Evolutionary conservation across 768 basidiomycete genomes (phyloP).

Genomic region (Tephrocybe rancida): DNA sequence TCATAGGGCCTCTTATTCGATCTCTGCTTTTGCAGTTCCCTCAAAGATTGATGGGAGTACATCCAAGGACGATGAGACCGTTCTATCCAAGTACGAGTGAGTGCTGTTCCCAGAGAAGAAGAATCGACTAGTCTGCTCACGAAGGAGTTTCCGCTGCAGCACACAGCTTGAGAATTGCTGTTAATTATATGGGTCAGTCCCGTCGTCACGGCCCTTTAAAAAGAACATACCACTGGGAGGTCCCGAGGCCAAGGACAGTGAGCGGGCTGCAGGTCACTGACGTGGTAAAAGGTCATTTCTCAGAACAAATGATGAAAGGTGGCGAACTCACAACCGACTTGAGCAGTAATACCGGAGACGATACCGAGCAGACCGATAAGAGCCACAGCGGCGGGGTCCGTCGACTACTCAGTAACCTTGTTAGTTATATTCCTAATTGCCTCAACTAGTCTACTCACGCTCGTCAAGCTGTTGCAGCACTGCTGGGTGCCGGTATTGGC

Average conservation of each 20-base stretch:
- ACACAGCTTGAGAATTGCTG: slow-evolving; percentile 20
- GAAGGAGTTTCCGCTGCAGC: slow-evolving; percentile 21
- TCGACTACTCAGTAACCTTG: too few species aligned
- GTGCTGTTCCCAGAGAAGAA: neutral
- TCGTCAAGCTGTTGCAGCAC: neutral
- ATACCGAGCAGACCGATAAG: slow-evolving; percentile 15
- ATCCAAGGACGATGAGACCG: neutral
- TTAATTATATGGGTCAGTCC: neutral
- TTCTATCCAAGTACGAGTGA: neutral
- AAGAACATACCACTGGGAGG: slow-evolving; percentile 7
- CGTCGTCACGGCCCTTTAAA: too few species aligned
- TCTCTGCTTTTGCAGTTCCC: neutral
- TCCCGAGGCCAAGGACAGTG: slow-evolving; percentile 7
- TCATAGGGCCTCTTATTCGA: too few species aligned
- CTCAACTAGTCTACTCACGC: neutral
- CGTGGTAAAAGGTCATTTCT: neutral
- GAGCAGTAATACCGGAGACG: neutral
- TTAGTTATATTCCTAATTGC: too few species aligned
- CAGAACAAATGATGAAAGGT: neutral
- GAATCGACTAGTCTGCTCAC: slow-evolving; percentile 13
- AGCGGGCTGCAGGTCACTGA: slow-evolving; percentile 17
- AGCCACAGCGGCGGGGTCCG: too few species aligned
- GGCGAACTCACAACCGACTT: slow-evolving; percentile 15
- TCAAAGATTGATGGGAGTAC: neutral
- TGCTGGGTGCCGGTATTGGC: slow-evolving; percentile 4